Percentiles rank a stretch among this genome's conserved stretches.
phyloP scores from a whole-genome alignment of 139 green algal genomes.

The Desmodesmus armatus region DNA sequence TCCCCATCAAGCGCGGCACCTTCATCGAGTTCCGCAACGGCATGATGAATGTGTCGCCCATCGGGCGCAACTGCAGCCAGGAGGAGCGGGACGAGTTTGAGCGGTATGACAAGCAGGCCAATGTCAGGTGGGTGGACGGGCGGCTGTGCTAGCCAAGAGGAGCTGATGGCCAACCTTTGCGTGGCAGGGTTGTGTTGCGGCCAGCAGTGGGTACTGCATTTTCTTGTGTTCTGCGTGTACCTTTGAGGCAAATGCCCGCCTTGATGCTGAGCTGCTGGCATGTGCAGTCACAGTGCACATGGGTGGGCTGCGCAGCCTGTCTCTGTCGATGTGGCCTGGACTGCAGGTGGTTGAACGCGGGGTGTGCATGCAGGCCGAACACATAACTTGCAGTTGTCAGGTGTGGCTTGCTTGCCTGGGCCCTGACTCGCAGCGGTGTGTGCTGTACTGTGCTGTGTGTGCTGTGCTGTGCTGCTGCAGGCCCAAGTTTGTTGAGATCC shows the following conservation, averaged over 20 bases:
- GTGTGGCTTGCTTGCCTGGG: background rate
- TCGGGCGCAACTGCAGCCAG: slow-evolving; percentile 98
- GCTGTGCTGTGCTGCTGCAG: slow-evolving; percentile 57
- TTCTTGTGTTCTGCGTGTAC: too few relatives aligned
- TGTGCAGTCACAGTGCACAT: too few relatives aligned
- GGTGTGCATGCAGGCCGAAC: too few relatives aligned
- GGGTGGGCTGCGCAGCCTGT: too few relatives aligned
- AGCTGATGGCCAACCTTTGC: slow-evolving; percentile 1
- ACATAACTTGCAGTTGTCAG: background rate
- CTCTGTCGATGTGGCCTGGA: too few relatives aligned
- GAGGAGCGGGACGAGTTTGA: slow-evolving; percentile 97
- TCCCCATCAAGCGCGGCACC: slow-evolving; percentile 98
- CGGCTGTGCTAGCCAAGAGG: background rate
- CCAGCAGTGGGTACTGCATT: too few relatives aligned
- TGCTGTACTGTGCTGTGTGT: background rate
- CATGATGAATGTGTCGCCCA: slow-evolving; percentile 99
- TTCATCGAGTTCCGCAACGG: slow-evolving; percentile 99
- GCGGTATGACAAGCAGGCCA: slow-evolving; percentile 80
- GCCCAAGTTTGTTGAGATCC: slow-evolving; percentile 86
- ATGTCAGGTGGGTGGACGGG: slow-evolving; percentile 67
- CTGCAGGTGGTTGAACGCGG: too few relatives aligned
- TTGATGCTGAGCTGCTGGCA: too few relatives aligned
- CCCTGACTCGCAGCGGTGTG: too few relatives aligned
- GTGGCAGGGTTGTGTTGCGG: too few relatives aligned
- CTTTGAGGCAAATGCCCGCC: too few relatives aligned